Evolutionary conservation across 257 asterid species (phyloP).

Genomic region (Jaltomata sinuosa): DNA sequence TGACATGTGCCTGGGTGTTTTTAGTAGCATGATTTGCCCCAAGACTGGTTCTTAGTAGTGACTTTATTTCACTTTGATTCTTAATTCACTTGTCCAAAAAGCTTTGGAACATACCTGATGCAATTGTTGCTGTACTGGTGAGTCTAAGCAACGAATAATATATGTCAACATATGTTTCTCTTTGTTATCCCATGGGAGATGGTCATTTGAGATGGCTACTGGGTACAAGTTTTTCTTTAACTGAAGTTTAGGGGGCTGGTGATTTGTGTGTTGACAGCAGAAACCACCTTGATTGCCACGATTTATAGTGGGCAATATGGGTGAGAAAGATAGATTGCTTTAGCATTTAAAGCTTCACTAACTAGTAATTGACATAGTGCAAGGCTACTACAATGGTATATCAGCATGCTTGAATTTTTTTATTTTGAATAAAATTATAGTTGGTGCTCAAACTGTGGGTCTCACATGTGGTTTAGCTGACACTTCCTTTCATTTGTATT

Average conservation of each 20-base stretch:
- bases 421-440: neutral
- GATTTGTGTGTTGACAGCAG: neutral
- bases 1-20: neutral
- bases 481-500: neutral
- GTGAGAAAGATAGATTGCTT: neutral
- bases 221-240: neutral
- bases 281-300: neutral
- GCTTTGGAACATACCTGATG: neutral
- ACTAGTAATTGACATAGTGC: neutral
- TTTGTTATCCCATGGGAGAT: neutral
- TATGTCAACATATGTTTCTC: neutral
- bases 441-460: neutral
- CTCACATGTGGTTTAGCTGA: neutral
- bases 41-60: neutral
- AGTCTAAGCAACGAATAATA: neutral
- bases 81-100: neutral
- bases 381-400: neutral
- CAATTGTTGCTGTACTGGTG: neutral
- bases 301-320: neutral
- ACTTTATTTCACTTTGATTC: neutral
- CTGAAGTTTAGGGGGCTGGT: neutral
- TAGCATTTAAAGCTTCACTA: neutral
- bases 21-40: neutral
- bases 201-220: neutral
- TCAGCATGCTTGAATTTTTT: neutral